Evolutionary conservation across 345 rosid species (phyloP), one percentile per base, ranked within the genome.

Genomic region (Citrus trifoliata): DNA sequence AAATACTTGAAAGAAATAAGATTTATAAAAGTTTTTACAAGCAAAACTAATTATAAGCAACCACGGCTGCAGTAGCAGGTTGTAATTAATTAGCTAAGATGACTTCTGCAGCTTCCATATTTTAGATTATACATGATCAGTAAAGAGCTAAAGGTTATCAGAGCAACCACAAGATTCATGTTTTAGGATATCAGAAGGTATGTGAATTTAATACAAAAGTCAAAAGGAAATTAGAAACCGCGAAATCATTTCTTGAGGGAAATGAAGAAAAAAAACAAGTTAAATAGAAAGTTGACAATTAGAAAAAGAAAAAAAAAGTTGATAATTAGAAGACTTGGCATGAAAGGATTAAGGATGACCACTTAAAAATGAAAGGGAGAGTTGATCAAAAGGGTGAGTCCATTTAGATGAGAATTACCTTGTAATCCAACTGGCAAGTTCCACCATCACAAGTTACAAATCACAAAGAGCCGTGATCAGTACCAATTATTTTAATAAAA

Each of bases 361-460:
- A 5, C 78, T 30, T 28, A 13, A 74, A 40, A 78, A 9, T 59
- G 16, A 76, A 69, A 62, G 14, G 7, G 24, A 48, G 68, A 76
- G 48, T 55, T 16, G 73, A 53, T 67, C 10, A 55, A 65, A 51
- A 53, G 51, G 30, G 53, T 24, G 75, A 19, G 18, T 51, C 28
- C 7, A 5, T 53, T 27, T 16, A 61, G 46, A 62, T 25, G 12
- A 33, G 75, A 48, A 38, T 67, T 80, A 84, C 87, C 87, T 81
- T 84, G 74, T 25, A 82, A 84, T 74, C 79, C 78, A 73, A 82
- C 87, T 84, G 75, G 65, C 66, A 68, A 67, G 86, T 83, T 87
- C 80, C 89, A 70, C 76, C 85, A 79, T 42, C 61, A 35, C 40
- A 65, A 48, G 73, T 51, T 71, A 82, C 70, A 61, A 61, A 73